Conservation (phyloP, 371 early-diverging fungal species). For the Actinomortierella ambigua region DNA sequence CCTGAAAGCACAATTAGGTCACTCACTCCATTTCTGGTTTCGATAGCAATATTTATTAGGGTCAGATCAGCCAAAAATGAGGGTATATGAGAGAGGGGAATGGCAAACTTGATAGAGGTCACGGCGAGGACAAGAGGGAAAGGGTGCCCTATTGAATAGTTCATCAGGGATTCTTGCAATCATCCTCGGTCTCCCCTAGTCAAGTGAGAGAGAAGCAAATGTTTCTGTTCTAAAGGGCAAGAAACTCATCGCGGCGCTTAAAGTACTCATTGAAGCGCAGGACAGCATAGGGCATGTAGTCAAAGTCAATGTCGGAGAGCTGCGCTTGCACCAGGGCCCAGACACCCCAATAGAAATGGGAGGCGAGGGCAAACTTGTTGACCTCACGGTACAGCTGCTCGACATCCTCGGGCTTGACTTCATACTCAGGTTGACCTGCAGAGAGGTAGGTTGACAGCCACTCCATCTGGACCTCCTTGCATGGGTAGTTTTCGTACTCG, state of each 20-base stretch:
- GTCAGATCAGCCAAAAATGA: too few relatives aligned
- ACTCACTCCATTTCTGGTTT: too few relatives aligned
- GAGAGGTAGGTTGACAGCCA: conserved; percentile 72
- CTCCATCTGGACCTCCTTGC: conserved; percentile 64
- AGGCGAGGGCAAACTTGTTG: conserved; percentile 81
- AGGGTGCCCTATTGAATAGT: too few relatives aligned
- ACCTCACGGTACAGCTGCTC: conserved; percentile 75
- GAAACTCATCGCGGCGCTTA: conserved; percentile 55
- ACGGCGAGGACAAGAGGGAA: too few relatives aligned
- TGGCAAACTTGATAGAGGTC: too few relatives aligned
- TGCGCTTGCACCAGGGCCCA: conserved; percentile 92
- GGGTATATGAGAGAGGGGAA: too few relatives aligned
- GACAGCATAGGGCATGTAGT: conserved; percentile 90
- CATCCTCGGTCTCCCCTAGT: too few relatives aligned
- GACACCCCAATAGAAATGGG: conserved; percentile 92
- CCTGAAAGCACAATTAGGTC: too few relatives aligned
- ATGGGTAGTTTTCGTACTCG: conserved; percentile 86
- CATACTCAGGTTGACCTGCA: conserved; percentile 11
- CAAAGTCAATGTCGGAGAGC: conserved; percentile 90
- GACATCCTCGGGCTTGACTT: conserved; percentile 57
- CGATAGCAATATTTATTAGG: too few relatives aligned
- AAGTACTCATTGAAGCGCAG: conserved; percentile 81
- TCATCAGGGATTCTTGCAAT: too few relatives aligned
- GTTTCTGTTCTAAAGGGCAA: conserved; percentile 24
- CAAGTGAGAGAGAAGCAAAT: too few relatives aligned